Conservation (phyloP, 2,329 filamentous ascomycete genomes). For the Ceratocystis huliohia region DNA sequence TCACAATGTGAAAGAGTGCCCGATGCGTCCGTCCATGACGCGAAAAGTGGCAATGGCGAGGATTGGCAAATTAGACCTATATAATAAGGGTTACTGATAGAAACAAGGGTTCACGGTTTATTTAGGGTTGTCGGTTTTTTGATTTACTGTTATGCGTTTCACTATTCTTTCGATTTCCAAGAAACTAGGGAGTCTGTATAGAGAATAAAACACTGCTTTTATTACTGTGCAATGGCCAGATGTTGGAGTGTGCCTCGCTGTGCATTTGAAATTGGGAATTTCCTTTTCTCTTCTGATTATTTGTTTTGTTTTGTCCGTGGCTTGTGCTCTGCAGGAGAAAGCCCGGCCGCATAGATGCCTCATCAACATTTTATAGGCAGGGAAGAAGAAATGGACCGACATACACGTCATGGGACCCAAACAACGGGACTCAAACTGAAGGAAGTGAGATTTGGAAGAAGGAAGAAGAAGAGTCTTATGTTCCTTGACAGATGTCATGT, state of each 20-base stretch:
- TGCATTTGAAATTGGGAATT: constrained; percentile 3
- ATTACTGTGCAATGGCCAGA: background rate
- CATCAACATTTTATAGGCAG: background rate
- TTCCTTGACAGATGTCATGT: background rate
- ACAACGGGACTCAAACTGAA: background rate
- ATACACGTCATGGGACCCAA: background rate
- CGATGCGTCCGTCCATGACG: background rate
- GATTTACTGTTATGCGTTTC: too few species aligned
- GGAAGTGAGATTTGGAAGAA: background rate
- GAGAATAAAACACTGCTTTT: background rate
- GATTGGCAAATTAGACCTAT: background rate
- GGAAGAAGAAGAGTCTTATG: background rate
- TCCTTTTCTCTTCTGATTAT: background rate
- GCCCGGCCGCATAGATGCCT: background rate
- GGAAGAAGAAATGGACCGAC: background rate
- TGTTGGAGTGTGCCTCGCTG: background rate
- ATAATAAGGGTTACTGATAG: too few species aligned
- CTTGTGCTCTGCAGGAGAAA: constrained; percentile 3
- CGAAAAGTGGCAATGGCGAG: background rate
- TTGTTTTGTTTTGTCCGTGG: background rate
- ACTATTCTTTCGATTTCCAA: background rate
- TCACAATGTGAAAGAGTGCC: background rate
- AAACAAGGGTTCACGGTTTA: background rate
- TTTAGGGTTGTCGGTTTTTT: background rate
- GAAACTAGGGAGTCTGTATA: background rate